Evolutionary conservation across 495 filamentous ascomycete species (phyloP).

Genomic region (Jackrogersella multiformis): DNA sequence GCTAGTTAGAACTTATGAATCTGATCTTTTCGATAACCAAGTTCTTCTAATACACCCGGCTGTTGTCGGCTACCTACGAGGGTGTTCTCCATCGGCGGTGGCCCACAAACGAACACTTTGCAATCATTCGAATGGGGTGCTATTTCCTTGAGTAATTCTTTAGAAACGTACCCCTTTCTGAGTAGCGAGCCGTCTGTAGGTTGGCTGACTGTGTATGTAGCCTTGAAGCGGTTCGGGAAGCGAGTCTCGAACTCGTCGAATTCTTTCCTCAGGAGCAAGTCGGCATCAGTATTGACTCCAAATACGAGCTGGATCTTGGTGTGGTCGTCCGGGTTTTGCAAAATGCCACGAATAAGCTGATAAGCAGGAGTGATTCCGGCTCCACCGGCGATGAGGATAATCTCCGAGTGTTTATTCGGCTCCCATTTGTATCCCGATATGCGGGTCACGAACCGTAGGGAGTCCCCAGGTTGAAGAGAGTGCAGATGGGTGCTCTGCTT

Average conservation of each 20-base stretch:
- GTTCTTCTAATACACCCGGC: constrained; percentile 56
- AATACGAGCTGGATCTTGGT: constrained; percentile 72
- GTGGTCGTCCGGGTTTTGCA: constrained; percentile 67
- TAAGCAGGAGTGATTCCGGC: constrained; percentile 72
- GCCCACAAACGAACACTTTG: constrained; percentile 74
- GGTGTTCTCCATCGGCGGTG: constrained; percentile 68
- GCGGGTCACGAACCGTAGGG: constrained; percentile 60
- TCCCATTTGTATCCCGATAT: constrained; percentile 64
- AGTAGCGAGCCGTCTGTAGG: constrained; percentile 53
- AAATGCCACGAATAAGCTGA: constrained; percentile 67
- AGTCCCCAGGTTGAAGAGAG: constrained; percentile 67
- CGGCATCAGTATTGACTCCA: constrained; percentile 70
- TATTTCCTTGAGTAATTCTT: constrained; percentile 63
- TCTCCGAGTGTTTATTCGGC: constrained; percentile 62
- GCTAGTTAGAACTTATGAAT: constrained; percentile 60
- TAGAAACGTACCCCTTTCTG: constrained; percentile 65
- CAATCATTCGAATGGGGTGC: constrained; percentile 52
- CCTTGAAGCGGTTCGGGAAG: constrained; percentile 67
- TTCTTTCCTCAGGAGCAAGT: constrained; percentile 66
- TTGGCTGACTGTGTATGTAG: constrained; percentile 66
- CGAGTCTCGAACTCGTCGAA: constrained; percentile 61
- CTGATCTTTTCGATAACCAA: constrained; percentile 65
- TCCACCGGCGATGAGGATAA: constrained; percentile 69
- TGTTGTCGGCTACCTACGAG: constrained; percentile 57
- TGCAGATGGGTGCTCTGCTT: constrained; percentile 70